Evolutionary conservation across 371 early-diverging fungal species (phyloP), one percentile per base, ranked within the genome.

Genomic region (Mortierella polycephala): DNA sequence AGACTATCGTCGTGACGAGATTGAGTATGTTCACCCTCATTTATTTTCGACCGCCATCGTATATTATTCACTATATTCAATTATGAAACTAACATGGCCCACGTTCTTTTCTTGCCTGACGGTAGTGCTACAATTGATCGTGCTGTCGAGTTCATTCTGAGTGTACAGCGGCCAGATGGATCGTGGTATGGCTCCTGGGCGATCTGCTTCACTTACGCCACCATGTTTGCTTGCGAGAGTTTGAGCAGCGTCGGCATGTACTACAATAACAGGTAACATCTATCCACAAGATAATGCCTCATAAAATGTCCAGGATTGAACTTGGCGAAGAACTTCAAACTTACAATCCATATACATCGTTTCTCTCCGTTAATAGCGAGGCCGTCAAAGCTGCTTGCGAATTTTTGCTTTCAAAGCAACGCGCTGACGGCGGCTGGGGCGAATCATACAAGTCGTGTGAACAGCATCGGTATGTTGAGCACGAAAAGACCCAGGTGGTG

Each of bases 141-240:
- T 10, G 93, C 93, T 10, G 82, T 96, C 46, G 63, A 86, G 23
- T 98, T 88, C 74, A 93, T 98, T 64, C 72, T 91, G 16, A 73
- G 80, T 18, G 84, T 83, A 9, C 98, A 98, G 81, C 77, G 87
- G 18, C 77, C 79, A 20, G 97, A 98, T 79, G 99, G 99, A 21
- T 89, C 92, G 49, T 98, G 97, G 97, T 97, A 91, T 80, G 99
- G 99, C 14, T 86, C 92, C 44, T 98, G 99, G 99, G 99, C 92
- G 42, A 93, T 98, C 69, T 98, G 99, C 82, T 98, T 95, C 70
- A 98, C 98, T 5, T 98, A 98, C 75, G 98, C 96, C n/a, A 89
- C 92, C 47, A 90, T 95, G 93, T 98, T 98, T 90, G 96, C 95
- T 0, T 74, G 97, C 44, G 94, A 96, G 73, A 90, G 92, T 72